A percentile compares a stretch with the other conserved stretches of the same genome.
Evolutionary conservation across 2,329 filamentous ascomycete species (phyloP).

Genomic region (Monosporascus ibericus): DNA sequence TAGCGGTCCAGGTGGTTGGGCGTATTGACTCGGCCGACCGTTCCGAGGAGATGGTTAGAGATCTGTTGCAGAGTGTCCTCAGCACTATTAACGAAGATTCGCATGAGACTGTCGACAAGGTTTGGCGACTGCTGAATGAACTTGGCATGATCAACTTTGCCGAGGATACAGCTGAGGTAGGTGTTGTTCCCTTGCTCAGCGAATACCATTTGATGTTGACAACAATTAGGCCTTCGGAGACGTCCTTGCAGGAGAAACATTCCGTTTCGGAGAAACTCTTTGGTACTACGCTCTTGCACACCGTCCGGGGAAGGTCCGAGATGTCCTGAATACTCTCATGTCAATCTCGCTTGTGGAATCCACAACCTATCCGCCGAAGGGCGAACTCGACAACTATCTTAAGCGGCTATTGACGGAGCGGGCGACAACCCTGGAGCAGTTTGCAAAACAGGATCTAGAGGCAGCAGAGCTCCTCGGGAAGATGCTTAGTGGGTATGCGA

Average conservation of each 20-base stretch:
- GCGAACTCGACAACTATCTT: constrained; percentile 69
- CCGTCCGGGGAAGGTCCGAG: constrained; percentile 69
- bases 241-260: constrained; percentile 62
- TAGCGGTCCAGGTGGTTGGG: constrained; percentile 76
- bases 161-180: constrained; percentile 74
- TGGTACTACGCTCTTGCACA: constrained; percentile 90
- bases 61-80: constrained; percentile 65
- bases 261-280: constrained; percentile 78
- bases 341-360: constrained; percentile 85
- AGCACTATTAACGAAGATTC: constrained; percentile 57
- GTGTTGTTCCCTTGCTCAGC: constrained; percentile 20
- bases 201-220: constrained; percentile 16
- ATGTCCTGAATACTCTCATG: constrained; percentile 80
- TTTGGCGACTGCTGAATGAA: constrained; percentile 71
- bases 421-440: constrained; percentile 61
- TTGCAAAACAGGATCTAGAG: constrained; percentile 70
- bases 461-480: constrained; percentile 79
- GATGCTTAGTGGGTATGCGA: constrained; percentile 87
- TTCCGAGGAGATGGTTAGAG: constrained; percentile 67
- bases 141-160: constrained; percentile 75
- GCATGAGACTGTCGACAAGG: constrained; percentile 68
- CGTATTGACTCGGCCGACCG: constrained; percentile 68
- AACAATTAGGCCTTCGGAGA: constrained; percentile 74
- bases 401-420: constrained; percentile 64
- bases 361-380: constrained; percentile 65